Conservation (phyloP, 345 rosid species). For the Mangifera indica region DNA sequence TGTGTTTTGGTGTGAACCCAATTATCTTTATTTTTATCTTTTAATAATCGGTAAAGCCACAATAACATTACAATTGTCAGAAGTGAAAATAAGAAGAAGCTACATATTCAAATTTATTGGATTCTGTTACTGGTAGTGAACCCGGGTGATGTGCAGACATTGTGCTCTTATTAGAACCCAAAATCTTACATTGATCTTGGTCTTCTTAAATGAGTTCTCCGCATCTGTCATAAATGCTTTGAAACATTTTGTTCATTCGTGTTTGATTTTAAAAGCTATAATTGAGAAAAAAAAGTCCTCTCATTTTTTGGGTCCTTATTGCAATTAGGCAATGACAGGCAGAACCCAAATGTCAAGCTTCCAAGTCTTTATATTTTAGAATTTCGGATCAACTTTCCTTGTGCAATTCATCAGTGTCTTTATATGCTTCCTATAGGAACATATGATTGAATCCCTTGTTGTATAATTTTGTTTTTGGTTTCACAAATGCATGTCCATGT, state of each 20-base stretch:
- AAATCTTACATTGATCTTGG: background rate
- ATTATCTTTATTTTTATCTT: background rate
- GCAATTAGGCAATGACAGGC: background rate
- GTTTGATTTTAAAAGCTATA: background rate
- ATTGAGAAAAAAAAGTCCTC: background rate
- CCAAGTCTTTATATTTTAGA: background rate
- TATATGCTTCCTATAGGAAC: background rate
- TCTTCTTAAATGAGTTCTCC: background rate
- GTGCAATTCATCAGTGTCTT: background rate
- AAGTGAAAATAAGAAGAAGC: conserved; percentile 2
- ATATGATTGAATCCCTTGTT: background rate
- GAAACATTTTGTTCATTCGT: background rate
- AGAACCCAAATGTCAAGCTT: background rate
- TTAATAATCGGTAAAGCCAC: background rate
- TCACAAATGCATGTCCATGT: background rate
- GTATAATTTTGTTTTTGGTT: background rate
- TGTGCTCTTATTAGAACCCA: background rate
- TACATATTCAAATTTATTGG: background rate
- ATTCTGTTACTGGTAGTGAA: background rate
- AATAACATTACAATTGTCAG: background rate
- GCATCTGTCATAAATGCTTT: background rate
- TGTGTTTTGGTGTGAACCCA: background rate
- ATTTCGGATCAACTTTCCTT: background rate
- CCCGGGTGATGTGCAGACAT: background rate
- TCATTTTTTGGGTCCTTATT: background rate